These are phyloP conservation scores for Penicillium sp. DNA, from an alignment of 2,329 filamentous ascomycete species.

Conservation along the genomic window DNA sequence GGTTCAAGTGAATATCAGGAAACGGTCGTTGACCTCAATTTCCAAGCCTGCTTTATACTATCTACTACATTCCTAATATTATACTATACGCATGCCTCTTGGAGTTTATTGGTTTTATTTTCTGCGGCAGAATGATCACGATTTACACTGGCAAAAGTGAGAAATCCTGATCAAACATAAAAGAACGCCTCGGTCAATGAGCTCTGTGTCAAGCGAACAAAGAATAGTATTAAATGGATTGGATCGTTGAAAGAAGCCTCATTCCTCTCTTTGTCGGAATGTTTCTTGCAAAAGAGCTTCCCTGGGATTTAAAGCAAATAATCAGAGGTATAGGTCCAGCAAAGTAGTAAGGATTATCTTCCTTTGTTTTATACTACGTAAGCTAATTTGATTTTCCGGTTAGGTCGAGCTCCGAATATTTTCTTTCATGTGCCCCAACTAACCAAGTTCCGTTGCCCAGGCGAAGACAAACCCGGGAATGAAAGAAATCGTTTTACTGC, in stretches of 20 bases:
- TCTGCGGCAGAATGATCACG: too few relatives aligned
- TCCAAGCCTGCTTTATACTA: too few relatives aligned
- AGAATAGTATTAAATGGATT: neutral
- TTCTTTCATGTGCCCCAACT: neutral
- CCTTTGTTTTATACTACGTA: neutral
- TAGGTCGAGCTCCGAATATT: neutral
- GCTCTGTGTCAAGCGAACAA: neutral
- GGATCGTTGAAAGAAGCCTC: neutral
- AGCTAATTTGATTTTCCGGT: too few relatives aligned
- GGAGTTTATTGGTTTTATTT: too few relatives aligned
- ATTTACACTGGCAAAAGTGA: neutral
- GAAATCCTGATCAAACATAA: neutral
- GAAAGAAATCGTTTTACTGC: neutral
- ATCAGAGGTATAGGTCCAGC: neutral
- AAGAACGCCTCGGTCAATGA: neutral
- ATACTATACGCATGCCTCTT: too few relatives aligned
- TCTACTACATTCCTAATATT: too few relatives aligned
- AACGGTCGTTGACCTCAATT: too few relatives aligned
- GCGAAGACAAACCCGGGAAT: neutral
- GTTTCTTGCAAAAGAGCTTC: neutral
- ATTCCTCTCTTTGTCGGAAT: neutral
- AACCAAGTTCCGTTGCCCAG: neutral
- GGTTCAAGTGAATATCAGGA: too few relatives aligned
- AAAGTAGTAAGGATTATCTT: neutral
- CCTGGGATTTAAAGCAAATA: neutral